Percentiles rank a stretch among this genome's conserved stretches.
phyloP scores from a whole-genome alignment of 768 basidiomycete genomes.

The Lentinula boryana region DNA sequence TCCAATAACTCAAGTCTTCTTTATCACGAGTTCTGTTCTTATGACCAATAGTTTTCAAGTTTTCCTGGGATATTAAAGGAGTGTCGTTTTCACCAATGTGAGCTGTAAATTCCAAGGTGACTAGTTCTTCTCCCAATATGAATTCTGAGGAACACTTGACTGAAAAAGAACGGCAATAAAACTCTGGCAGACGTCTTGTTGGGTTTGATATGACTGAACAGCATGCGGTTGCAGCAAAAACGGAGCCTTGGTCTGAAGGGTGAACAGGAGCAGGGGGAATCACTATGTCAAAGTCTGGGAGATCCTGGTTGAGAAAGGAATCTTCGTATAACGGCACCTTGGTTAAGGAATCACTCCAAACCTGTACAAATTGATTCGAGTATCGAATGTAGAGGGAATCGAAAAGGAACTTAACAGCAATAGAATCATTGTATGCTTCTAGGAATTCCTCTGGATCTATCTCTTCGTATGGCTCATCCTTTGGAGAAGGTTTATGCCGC shows the following conservation, averaged over 20 bases:
- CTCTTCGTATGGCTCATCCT: no score
- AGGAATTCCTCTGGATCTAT: no score
- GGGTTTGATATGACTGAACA: not conserved
- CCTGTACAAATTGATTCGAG: no score
- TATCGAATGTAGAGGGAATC: no score
- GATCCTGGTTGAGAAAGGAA: no score
- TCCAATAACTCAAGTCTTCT: conserved; percentile 2
- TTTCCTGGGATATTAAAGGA: not conserved
- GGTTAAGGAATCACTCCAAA: no score
- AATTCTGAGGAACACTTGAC: not conserved
- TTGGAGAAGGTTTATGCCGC: not conserved
- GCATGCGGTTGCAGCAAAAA: not conserved
- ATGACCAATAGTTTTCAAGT: not conserved
- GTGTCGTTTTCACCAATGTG: not conserved
- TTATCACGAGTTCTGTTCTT: not conserved
- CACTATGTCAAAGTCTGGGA: no score
- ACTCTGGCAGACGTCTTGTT: not conserved
- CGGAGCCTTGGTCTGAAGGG: not conserved
- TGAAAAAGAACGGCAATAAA: not conserved
- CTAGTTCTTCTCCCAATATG: not conserved
- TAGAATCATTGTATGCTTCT: no score
- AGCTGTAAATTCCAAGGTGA: not conserved
- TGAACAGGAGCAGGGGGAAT: not conserved
- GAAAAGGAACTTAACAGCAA: no score
- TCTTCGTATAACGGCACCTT: no score